Conservation (phyloP, 306 rosid genomes). For the Ormosia emarginata region DNA sequence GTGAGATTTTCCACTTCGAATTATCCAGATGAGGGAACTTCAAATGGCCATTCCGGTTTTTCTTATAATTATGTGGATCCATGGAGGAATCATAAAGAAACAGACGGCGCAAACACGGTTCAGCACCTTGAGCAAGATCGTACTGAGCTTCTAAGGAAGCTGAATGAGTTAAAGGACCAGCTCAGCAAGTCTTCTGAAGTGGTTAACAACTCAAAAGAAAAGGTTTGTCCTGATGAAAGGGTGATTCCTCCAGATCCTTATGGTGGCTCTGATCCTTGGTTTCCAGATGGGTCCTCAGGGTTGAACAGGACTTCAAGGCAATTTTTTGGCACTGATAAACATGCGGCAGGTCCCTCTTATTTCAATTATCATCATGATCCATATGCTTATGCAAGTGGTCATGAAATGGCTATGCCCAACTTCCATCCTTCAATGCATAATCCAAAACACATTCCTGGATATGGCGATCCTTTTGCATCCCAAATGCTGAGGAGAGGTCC, state of each 20-base stretch:
- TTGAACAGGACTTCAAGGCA: slow-evolving; percentile 56
- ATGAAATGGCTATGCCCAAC: slow-evolving; percentile 52
- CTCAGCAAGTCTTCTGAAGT: slow-evolving; percentile 70
- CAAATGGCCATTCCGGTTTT: slow-evolving; percentile 44
- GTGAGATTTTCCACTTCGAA: slow-evolving; percentile 63
- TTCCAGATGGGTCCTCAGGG: slow-evolving; percentile 51
- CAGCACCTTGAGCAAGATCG: slow-evolving; percentile 81
- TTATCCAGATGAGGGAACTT: slow-evolving; percentile 56
- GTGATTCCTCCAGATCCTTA: slow-evolving; percentile 61
- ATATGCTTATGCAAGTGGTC: slow-evolving; percentile 50
- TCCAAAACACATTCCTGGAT: slow-evolving; percentile 47
- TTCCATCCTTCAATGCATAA: slow-evolving; percentile 62
- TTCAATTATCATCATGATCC: slow-evolving; percentile 53
- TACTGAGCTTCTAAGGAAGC: slow-evolving; percentile 84
- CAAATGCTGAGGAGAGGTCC: slow-evolving; percentile 55
- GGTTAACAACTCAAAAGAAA: slow-evolving; percentile 57
- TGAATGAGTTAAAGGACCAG: slow-evolving; percentile 80
- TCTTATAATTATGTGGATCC: slow-evolving; percentile 40
- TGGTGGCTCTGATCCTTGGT: slow-evolving; percentile 55
- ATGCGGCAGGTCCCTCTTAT: slow-evolving; percentile 48
- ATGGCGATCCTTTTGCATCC: slow-evolving; percentile 66
- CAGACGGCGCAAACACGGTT: slow-evolving; percentile 46
- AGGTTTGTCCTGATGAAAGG: slow-evolving; percentile 44
- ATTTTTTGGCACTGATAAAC: slow-evolving; percentile 45
- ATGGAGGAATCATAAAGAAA: slow-evolving; percentile 35